phyloP scores from a whole-genome alignment of 768 basidiomycete species.

The Rhizopogon vesiculosus region DNA sequence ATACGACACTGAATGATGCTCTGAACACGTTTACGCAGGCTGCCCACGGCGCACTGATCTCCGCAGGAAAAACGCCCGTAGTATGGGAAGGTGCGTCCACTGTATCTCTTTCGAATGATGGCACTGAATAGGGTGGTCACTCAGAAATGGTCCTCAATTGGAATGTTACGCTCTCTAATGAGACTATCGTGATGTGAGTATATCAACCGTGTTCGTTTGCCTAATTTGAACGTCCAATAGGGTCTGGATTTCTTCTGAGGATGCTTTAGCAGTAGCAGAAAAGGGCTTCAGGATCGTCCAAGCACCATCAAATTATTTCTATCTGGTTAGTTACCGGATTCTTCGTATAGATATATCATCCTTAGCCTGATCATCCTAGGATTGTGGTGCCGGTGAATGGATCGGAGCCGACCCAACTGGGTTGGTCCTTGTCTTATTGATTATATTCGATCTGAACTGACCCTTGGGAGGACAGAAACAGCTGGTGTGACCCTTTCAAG shows the following conservation, averaged over 20 bases:
- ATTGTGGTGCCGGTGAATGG: too few relatives aligned
- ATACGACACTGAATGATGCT: conserved; percentile 35
- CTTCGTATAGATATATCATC: background rate
- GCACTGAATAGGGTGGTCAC: background rate
- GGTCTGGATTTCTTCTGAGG: conserved; percentile 67
- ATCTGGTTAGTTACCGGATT: conserved; percentile 35
- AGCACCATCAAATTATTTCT: conserved; percentile 72
- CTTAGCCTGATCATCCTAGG: background rate
- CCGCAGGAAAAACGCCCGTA: conserved; percentile 42
- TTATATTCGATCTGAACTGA: too few relatives aligned
- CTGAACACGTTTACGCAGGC: conserved; percentile 31
- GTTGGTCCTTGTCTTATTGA: too few relatives aligned
- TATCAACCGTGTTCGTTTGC: background rate
- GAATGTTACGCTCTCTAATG: conserved; percentile 39
- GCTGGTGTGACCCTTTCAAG: too few relatives aligned
- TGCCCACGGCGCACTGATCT: conserved; percentile 27
- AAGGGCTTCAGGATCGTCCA: conserved; percentile 64
- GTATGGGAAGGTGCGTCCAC: conserved; percentile 36
- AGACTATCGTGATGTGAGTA: conserved; percentile 54
- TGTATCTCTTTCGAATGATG: background rate
- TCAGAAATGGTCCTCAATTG: conserved; percentile 62
- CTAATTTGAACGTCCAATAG: conserved; percentile 24
- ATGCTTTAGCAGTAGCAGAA: conserved; percentile 54
- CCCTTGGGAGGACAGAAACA: too few relatives aligned
- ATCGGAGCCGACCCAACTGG: too few relatives aligned